A percentile compares a stretch with the other conserved stretches of the same genome.
phyloP scores from a whole-genome alignment of 2,329 filamentous ascomycete species.

The Diaporthe amygdali region DNA sequence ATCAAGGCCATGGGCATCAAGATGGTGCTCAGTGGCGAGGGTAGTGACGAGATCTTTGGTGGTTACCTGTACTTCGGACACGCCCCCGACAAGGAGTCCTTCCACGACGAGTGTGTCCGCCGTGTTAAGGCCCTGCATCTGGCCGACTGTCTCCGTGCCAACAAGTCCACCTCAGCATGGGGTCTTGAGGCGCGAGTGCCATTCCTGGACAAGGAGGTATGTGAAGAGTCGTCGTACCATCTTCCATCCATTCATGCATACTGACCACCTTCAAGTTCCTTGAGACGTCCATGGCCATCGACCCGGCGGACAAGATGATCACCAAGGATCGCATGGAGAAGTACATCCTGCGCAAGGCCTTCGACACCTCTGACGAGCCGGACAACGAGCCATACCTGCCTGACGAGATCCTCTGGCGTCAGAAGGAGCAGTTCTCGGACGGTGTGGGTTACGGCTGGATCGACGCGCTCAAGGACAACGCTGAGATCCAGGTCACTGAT shows the following conservation, averaged over 20 bases:
- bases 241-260: background rate
- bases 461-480: conserved; percentile 93
- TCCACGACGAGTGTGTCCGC: conserved; percentile 93
- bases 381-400: conserved; percentile 86
- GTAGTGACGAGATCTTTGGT: conserved; percentile 97
- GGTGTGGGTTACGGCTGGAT: conserved; percentile 99
- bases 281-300: conserved; percentile 89
- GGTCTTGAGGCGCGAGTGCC: conserved; percentile 97
- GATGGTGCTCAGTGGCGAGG: conserved; percentile 98
- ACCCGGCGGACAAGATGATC: conserved; percentile 96
- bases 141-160: conserved; percentile 95
- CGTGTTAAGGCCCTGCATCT: conserved; percentile 96
- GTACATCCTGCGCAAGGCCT: conserved; percentile 97
- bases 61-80: conserved; percentile 99
- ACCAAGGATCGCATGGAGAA: conserved; percentile 90
- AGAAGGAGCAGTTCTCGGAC: conserved; percentile 99
- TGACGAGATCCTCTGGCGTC: conserved; percentile 93
- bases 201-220: conserved; percentile 90
- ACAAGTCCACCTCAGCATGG: conserved; percentile 99
- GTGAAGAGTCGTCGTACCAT: conserved; percentile 27
- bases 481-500: conserved; percentile 87
- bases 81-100: conserved; percentile 87
- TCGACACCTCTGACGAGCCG: conserved; percentile 90
- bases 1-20: conserved; percentile 99
- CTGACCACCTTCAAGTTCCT: conserved; percentile 68